phyloP scores from a whole-genome alignment of 495 filamentous ascomycete species.

The Jackrogersella minutella region DNA sequence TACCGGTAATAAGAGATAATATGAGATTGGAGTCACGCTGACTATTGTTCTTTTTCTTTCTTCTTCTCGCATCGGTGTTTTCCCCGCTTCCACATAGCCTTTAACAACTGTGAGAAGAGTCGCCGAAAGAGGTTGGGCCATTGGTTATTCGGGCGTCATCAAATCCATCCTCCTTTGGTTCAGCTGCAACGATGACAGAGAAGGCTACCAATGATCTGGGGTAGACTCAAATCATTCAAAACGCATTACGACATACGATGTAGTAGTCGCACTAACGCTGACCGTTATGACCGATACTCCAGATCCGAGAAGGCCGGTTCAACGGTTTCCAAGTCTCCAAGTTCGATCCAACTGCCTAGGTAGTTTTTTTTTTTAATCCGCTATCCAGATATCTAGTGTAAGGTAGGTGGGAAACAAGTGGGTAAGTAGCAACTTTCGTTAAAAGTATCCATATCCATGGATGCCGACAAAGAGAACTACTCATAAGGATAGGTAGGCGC shows the following conservation, averaged over 20 bases:
- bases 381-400: background rate
- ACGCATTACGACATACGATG: slow-evolving; percentile 16
- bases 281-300: slow-evolving; percentile 8
- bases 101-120: slow-evolving; percentile 19
- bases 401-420: background rate
- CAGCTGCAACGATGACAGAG: slow-evolving; percentile 13
- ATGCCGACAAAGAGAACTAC: slow-evolving; percentile 1
- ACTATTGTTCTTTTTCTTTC: background rate
- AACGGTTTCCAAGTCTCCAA: background rate
- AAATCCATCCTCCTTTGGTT: slow-evolving; percentile 8
- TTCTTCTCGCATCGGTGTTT: background rate
- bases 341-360: background rate
- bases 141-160: slow-evolving; percentile 21
- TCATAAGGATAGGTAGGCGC: background rate
- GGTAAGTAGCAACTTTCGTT: background rate
- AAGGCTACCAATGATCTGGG: slow-evolving; percentile 3
- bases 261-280: background rate
- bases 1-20: slow-evolving; percentile 15
- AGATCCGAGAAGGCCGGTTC: slow-evolving; percentile 9
- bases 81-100: slow-evolving; percentile 5
- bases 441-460: too few relatives aligned
- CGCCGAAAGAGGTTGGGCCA: slow-evolving; percentile 5
- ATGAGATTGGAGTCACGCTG: slow-evolving; percentile 13
- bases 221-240: background rate
- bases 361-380: background rate